Evolutionary conservation across 2,329 filamentous ascomycete species (phyloP).

Genomic region (Aquanectria penicillioides): DNA sequence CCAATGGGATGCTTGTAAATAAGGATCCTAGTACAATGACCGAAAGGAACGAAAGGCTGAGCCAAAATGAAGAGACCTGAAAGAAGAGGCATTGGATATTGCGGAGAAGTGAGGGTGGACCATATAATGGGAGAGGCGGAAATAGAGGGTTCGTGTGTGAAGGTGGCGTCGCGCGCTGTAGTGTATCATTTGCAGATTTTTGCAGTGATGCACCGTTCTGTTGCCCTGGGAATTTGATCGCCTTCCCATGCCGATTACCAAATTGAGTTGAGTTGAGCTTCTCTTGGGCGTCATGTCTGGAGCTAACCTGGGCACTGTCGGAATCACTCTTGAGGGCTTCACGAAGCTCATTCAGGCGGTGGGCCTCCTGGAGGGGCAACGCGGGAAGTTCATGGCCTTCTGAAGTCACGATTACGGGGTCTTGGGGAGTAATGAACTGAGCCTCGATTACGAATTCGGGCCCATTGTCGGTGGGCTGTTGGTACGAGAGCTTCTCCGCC

Average conservation of each 20-base stretch:
- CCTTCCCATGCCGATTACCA: conserved; percentile 35
- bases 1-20: conserved; percentile 70
- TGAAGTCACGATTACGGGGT: conserved; percentile 75
- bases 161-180: conserved; percentile 65
- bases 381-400: conserved; percentile 74
- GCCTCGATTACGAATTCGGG: conserved; percentile 67
- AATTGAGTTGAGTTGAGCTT: conserved; percentile 45
- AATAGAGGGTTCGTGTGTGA: conserved; percentile 83
- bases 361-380: conserved; percentile 75
- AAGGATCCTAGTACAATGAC: conserved; percentile 80
- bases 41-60: conserved; percentile 81
- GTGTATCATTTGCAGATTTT: conserved; percentile 57
- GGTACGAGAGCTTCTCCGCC: conserved; percentile 65
- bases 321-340: conserved; percentile 54
- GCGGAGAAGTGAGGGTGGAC: conserved; percentile 74
- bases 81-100: conserved; percentile 74
- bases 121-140: conserved; percentile 84
- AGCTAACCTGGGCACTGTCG: conserved; percentile 39
- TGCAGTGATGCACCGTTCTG: conserved; percentile 50
- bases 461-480: conserved; percentile 43
- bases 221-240: conserved; percentile 39
- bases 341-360: conserved; percentile 73
- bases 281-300: conserved; percentile 39
- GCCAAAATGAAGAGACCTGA: conserved; percentile 73
- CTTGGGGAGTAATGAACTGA: conserved; percentile 73